These are phyloP conservation scores for Penicillium antarcticum DNA, from an alignment of 495 filamentous ascomycete species.

Conservation along the genomic window DNA sequence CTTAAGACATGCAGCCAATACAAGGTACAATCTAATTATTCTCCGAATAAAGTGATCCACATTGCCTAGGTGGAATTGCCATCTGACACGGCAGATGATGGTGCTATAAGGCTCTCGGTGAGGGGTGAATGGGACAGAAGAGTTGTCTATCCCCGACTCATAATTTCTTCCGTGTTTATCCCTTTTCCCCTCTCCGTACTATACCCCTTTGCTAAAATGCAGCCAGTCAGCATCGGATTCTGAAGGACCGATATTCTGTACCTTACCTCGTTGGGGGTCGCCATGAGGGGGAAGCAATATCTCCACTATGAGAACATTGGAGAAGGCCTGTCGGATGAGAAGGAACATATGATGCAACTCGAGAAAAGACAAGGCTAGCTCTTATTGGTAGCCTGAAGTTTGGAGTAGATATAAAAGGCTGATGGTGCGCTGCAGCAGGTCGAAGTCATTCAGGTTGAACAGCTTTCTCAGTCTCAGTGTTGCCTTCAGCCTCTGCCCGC, in stretches of 20 bases:
- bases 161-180: neutral
- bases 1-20: too few relatives aligned
- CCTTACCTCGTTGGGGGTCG: neutral
- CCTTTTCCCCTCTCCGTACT: neutral
- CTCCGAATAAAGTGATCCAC: too few relatives aligned
- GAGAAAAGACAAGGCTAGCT: too few relatives aligned
- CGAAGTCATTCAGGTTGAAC: neutral
- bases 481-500: neutral
- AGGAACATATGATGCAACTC: neutral
- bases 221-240: neutral
- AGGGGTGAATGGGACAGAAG: neutral
- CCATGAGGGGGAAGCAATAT: neutral
- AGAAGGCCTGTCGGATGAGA: neutral
- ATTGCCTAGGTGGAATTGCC: too few relatives aligned
- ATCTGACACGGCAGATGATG: too few relatives aligned
- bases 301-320: neutral
- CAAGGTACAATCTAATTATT: too few relatives aligned
- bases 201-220: neutral
- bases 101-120: neutral
- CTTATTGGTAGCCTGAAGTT: neutral
- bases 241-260: neutral
- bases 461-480: neutral
- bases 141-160: neutral
- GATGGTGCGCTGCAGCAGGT: too few relatives aligned
- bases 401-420: neutral